These are phyloP conservation scores for Scortechinia acanthostroma DNA, from an alignment of 2,329 filamentous ascomycete genomes.

Conservation along the genomic window DNA sequence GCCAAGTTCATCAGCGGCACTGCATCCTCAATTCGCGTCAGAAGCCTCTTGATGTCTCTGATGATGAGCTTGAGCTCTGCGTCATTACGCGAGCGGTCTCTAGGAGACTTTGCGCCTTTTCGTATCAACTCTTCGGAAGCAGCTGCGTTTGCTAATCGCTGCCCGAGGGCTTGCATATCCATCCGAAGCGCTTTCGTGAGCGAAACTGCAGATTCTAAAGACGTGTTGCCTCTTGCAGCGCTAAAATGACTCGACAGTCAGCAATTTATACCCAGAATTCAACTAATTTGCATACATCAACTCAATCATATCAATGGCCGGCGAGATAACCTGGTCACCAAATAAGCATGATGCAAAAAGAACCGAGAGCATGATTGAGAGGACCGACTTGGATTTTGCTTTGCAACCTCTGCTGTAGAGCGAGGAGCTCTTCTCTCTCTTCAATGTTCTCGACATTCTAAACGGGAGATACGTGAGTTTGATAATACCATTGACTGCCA, in stretches of 20 bases:
- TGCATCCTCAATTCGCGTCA: conserved; percentile 78
- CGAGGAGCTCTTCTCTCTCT: conserved; percentile 60
- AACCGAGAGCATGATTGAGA: too few relatives aligned
- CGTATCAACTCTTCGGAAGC: conserved; percentile 46
- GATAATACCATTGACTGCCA: too few relatives aligned
- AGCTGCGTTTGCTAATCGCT: conserved; percentile 66
- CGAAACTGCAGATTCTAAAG: conserved; percentile 75
- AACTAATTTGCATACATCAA: conserved; percentile 53
- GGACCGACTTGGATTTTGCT: conserved; percentile 64
- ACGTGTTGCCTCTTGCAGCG: conserved; percentile 43
- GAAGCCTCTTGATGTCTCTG: conserved; percentile 65
- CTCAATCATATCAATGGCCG: conserved; percentile 86
- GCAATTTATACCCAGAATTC: conserved; percentile 13
- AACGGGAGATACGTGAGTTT: too few relatives aligned
- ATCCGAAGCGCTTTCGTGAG: conserved; percentile 76
- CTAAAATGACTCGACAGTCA: conserved; percentile 23
- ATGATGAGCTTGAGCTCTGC: conserved; percentile 65
- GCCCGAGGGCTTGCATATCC: conserved; percentile 75
- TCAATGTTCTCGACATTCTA: conserved; percentile 63
- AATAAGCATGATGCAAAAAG: too few relatives aligned
- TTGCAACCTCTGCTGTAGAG: conserved; percentile 68
- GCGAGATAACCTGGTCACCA: conserved; percentile 79
- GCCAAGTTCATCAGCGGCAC: conserved; percentile 88
- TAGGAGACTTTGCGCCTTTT: conserved; percentile 30
- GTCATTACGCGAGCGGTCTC: conserved; percentile 46